Evolutionary conservation across 2,329 filamentous ascomycete species (phyloP).

Genomic region (Microcyclospora tardicrescens): DNA sequence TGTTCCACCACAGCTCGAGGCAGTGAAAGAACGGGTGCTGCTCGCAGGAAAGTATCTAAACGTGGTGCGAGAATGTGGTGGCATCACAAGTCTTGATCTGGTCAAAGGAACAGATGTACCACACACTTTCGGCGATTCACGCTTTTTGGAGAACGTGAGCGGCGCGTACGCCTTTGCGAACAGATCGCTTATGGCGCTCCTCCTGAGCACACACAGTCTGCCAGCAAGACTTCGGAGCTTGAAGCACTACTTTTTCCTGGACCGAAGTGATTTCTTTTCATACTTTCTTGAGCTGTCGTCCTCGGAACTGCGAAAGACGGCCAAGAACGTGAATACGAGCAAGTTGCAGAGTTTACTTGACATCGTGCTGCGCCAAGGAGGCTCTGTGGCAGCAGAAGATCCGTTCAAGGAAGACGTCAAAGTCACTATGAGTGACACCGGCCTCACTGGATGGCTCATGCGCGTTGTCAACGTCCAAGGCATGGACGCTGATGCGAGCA

Average conservation of each 20-base stretch:
- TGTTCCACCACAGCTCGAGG: constrained; percentile 80
- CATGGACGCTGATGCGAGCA: constrained; percentile 53
- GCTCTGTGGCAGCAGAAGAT: constrained; percentile 83
- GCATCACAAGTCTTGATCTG: constrained; percentile 57
- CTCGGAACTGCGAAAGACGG: constrained; percentile 69
- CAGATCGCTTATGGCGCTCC: constrained; percentile 75
- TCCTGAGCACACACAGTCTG: constrained; percentile 84
- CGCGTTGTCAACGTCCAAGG: constrained; percentile 94
- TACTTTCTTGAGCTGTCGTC: constrained; percentile 89
- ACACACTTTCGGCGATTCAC: constrained; percentile 75
- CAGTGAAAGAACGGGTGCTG: constrained; percentile 85
- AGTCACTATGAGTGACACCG: constrained; percentile 91
- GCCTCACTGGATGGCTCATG: constrained; percentile 86
- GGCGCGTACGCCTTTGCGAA: constrained; percentile 91
- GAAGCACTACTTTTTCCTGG: constrained; percentile 98
- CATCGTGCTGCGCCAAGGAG: constrained; percentile 87
- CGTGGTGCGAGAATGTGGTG: constrained; percentile 91
- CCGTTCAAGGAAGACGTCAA: constrained; percentile 98
- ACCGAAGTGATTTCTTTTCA: constrained; percentile 94
- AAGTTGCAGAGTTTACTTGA: constrained; percentile 96
- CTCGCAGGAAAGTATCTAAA: constrained; percentile 96
- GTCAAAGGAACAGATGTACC: constrained; percentile 87
- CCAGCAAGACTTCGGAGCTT: constrained; percentile 76
- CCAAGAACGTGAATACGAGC: constrained; percentile 75
- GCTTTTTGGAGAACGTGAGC: constrained; percentile 93